Evolutionary conservation across 2,329 filamentous ascomycete genomes (phyloP), one percentile per base, ranked within the genome.

Genomic region (Dactylellina drechsleri): DNA sequence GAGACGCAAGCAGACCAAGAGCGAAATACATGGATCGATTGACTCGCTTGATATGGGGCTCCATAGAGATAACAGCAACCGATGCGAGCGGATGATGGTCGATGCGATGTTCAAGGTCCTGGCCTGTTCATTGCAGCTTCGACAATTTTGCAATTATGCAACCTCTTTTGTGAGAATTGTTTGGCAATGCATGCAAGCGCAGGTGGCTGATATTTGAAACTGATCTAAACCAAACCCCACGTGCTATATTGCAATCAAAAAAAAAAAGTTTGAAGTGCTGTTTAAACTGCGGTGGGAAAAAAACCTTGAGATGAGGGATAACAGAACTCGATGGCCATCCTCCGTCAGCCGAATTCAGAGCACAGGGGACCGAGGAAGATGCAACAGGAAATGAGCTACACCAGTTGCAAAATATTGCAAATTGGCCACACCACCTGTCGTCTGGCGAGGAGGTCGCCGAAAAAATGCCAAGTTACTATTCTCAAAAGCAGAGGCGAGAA

Each of bases 191-290:
- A 61, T 66, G 64, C 70, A 74, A 74, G 70, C 70, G 59, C 71
- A 75, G 71, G 68, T 75, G 71, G 71, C 71, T 75, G 71, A 75
- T 56, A 28, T 54, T 40, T 67, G 64, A 75, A 75, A 67, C 71
- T 64, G 58, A 53, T 45, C 49, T 60, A 47, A 58, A 47, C 57
- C 50, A 68, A 64, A 43, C 64, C 64, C 45, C 71, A 75, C 65
- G 64, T 64, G 52, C 71, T 75, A 56, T 75, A 64, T 36, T 26
- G 49, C 23, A 59, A 68, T 50, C 64, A 75, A 49, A 52, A 54
- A 23, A 41, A 40, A 62, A 23, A 2, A 4, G 23, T 2, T 36
- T 2, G 31, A 36, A 36, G 3, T 7, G 31, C 10, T 36, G 31
- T 36, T 36, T 36, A 36, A 36, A 36, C 31, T 36, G 31, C 6